Percentiles rank a stretch among this genome's conserved stretches.
phyloP scores from a whole-genome alignment of 495 filamentous ascomycete species.

The Penicillium diatomitis region DNA sequence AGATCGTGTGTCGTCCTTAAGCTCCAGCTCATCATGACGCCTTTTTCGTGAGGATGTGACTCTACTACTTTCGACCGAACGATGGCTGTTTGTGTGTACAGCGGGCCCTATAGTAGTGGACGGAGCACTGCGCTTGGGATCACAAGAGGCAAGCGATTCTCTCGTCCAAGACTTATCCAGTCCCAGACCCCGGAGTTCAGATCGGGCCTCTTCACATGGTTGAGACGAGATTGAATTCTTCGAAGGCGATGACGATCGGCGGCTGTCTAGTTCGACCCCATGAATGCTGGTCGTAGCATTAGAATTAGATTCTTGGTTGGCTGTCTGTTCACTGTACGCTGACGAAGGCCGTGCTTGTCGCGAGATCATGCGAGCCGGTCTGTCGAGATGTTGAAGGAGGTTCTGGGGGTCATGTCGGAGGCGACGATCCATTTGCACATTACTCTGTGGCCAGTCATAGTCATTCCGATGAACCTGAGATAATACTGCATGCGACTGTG shows the following conservation, averaged over 20 bases:
- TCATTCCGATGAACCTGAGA: constrained; percentile 5
- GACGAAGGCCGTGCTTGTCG: neutral
- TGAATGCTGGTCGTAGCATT: too few relatives aligned
- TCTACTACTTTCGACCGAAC: neutral
- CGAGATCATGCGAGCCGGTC: neutral
- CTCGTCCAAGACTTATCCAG: too few relatives aligned
- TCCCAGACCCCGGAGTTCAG: too few relatives aligned
- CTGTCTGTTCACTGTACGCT: too few relatives aligned
- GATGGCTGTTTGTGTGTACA: neutral
- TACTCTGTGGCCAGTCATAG: neutral
- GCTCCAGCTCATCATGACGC: constrained; percentile 3
- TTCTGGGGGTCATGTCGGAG: neutral
- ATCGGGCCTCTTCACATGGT: too few relatives aligned
- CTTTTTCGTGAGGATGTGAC: constrained; percentile 6
- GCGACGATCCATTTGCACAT: neutral
- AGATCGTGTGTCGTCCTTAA: neutral
- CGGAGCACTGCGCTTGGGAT: neutral
- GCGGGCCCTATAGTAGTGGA: neutral
- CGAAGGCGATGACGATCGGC: neutral
- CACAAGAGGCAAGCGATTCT: too few relatives aligned
- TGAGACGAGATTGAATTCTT: constrained; percentile 6
- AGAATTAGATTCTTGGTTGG: neutral
- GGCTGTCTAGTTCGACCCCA: neutral
- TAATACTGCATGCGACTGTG: constrained; percentile 8
- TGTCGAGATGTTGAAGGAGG: constrained; percentile 5